These are phyloP conservation scores for Alternaria solani DNA, from an alignment of 2,329 filamentous ascomycete genomes.

Conservation along the genomic window DNA sequence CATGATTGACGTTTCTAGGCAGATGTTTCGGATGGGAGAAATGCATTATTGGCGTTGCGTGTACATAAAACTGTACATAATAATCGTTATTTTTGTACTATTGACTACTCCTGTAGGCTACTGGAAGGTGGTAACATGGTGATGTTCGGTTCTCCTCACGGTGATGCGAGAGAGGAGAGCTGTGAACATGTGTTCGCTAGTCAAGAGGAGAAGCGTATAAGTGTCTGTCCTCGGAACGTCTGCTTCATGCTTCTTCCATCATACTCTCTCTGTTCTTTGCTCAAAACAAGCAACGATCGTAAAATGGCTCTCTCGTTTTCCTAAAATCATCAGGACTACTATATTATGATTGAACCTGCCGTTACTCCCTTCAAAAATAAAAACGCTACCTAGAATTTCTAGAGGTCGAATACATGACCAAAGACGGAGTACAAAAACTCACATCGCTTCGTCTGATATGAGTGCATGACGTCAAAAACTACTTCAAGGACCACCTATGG, in stretches of 20 bases:
- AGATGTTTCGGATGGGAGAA: neutral
- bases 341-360: neutral
- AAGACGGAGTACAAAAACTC: neutral
- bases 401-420: no score
- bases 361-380: neutral
- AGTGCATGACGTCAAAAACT: neutral
- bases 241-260: neutral
- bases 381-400: neutral
- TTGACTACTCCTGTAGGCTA: neutral
- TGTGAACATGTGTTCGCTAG: neutral
- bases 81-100: slow-evolving; percentile 1
- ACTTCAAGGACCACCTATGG: neutral
- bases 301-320: neutral
- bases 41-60: slow-evolving; percentile 4
- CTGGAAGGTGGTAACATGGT: neutral
- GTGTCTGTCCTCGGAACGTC: neutral
- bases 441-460: no score
- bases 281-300: no score
- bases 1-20: neutral
- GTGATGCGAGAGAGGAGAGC: neutral
- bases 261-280: neutral
- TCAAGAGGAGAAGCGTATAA: neutral
- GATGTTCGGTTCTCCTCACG: neutral
- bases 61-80: slow-evolving; percentile 2
- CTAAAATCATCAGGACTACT: neutral